Conservation (phyloP, 495 filamentous ascomycete species). For the Tuber microsphaerosporum region DNA sequence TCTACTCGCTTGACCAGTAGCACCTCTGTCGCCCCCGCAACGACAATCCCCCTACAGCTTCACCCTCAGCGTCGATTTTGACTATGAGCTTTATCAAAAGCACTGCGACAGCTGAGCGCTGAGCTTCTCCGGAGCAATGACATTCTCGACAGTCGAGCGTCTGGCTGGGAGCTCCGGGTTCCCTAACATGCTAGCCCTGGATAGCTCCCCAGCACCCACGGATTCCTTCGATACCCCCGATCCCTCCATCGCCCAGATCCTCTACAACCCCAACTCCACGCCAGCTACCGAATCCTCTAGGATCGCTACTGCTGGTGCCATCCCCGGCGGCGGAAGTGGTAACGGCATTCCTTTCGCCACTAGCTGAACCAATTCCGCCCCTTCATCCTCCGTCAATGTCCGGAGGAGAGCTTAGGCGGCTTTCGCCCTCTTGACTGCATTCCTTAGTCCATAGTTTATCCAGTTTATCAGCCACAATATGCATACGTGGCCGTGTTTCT, state of each 20-base stretch:
- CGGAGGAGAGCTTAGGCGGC: neutral
- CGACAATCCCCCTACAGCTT: neutral
- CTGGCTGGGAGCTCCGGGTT: neutral
- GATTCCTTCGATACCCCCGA: neutral
- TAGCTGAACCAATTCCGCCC: neutral
- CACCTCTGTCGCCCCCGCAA: neutral
- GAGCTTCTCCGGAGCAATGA: conserved; percentile 18
- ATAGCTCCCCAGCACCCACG: neutral
- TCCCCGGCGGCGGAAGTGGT: too few species aligned
- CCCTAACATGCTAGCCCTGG: neutral
- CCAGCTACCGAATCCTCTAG: neutral
- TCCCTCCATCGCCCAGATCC: neutral
- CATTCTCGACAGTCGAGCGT: conserved; percentile 2
- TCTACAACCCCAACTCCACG: neutral
- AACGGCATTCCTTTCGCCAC: neutral
- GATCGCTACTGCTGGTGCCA: neutral
- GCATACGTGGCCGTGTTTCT: neutral
- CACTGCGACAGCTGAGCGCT: neutral
- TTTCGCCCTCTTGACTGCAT: neutral
- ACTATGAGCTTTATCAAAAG: neutral
- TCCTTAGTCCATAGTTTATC: neutral
- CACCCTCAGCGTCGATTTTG: neutral
- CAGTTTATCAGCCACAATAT: neutral
- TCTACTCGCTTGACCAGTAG: neutral
- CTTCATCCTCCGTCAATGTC: neutral